Conservation (phyloP, 148 eudicot genomes). For the Beta vulgaris region DNA sequence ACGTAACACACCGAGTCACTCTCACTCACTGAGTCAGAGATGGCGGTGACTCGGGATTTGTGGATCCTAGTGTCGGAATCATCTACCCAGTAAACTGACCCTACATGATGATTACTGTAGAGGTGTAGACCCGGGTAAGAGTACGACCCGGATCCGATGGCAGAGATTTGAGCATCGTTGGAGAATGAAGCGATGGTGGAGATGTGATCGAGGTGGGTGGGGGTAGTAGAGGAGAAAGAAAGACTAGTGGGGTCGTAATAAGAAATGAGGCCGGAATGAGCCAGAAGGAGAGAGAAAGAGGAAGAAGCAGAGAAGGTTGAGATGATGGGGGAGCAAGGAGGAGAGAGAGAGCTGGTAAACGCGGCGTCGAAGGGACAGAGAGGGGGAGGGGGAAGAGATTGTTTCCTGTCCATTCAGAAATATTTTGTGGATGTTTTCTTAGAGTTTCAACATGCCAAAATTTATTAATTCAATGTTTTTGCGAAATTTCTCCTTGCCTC, state of each 20-base stretch:
- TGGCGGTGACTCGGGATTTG: constrained; percentile 57
- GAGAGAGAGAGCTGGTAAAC: constrained; percentile 32
- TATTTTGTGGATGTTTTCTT: too few species aligned
- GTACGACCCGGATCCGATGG: constrained; percentile 50
- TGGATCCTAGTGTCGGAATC: constrained; percentile 54
- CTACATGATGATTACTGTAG: constrained; percentile 33
- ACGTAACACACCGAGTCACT: constrained; percentile 40
- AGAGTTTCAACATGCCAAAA: too few species aligned
- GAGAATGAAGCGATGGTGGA: constrained; percentile 34
- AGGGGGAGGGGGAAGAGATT: constrained; percentile 41
- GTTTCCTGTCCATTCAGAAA: too few species aligned
- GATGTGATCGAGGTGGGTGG: constrained; percentile 59
- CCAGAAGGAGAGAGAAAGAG: constrained; percentile 48
- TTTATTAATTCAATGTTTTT: too few species aligned
- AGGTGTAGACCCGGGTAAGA: constrained; percentile 59
- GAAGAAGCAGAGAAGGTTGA: constrained; percentile 41
- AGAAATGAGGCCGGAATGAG: constrained; percentile 68
- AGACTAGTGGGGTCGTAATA: constrained; percentile 45
- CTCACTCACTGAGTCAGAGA: constrained; percentile 25
- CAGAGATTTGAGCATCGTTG: constrained; percentile 44
- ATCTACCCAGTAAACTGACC: constrained; percentile 59
- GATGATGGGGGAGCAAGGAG: constrained; percentile 49
- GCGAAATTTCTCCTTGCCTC: too few species aligned
- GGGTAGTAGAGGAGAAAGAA: constrained; percentile 36
- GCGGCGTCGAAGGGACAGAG: constrained; percentile 60